Conservation (phyloP, 108 stramenopile species). For the Conticribra weissflogii region DNA sequence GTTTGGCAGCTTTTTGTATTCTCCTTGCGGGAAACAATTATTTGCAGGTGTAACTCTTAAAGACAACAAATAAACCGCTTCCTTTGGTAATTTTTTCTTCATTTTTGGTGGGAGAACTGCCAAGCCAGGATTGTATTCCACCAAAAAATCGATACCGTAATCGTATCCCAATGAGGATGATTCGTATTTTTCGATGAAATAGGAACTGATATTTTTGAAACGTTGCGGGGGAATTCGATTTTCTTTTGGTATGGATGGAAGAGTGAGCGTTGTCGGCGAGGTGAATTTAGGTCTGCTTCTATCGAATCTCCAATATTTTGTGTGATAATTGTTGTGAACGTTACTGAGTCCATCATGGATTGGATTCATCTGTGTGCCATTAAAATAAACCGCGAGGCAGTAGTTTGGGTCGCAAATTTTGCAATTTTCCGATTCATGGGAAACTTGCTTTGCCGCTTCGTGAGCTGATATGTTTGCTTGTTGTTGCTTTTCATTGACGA, state of each 20-base stretch:
- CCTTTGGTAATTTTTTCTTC: constrained; percentile 25
- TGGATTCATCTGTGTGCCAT: neutral
- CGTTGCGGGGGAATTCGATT: constrained; percentile 39
- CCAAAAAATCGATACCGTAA: constrained; percentile 21
- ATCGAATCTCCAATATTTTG: constrained; percentile 51
- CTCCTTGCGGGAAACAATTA: constrained; percentile 38
- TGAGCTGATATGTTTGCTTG: constrained; percentile 12
- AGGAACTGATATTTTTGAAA: constrained; percentile 28
- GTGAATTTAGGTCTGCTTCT: constrained; percentile 27
- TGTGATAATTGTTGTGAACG: neutral
- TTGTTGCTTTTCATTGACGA: constrained; percentile 1
- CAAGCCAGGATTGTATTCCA: constrained; percentile 53
- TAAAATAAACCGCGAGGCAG: constrained; percentile 18
- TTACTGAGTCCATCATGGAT: neutral
- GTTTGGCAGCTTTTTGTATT: constrained; percentile 13
- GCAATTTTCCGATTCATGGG: constrained; percentile 13
- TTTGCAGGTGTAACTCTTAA: constrained; percentile 52
- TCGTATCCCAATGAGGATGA: neutral
- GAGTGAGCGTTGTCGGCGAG: constrained; percentile 40
- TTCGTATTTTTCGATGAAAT: constrained; percentile 23
- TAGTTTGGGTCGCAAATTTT: constrained; percentile 25
- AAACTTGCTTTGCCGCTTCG: constrained; percentile 20
- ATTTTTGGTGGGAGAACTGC: constrained; percentile 20
- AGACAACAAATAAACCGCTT: constrained; percentile 40
- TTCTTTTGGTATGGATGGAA: constrained; percentile 35